phyloP scores from a whole-genome alignment of 2,329 filamentous ascomycete species.

The Fusarium buxicola region DNA sequence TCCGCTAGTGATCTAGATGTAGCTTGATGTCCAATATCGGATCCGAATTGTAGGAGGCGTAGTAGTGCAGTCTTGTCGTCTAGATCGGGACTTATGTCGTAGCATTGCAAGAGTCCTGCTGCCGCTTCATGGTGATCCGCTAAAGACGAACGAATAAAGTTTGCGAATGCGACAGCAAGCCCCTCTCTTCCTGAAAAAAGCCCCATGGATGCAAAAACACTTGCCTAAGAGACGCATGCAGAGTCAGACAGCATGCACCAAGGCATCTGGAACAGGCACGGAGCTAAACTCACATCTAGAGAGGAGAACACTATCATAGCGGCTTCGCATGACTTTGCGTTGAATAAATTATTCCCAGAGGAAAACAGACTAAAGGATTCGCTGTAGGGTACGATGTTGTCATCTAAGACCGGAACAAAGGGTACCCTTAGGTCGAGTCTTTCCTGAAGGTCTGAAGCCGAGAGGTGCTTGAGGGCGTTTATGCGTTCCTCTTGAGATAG shows the following conservation, averaged over 20 bases:
- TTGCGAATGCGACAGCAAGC: slow-evolving; percentile 6
- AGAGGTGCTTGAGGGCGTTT: neutral
- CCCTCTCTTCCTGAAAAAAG: neutral
- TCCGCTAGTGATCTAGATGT: slow-evolving; percentile 4
- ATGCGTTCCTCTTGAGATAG: neutral
- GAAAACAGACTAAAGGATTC: neutral
- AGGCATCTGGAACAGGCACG: too few relatives aligned
- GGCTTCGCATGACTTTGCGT: neutral
- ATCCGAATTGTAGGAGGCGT: slow-evolving; percentile 7
- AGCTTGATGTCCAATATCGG: slow-evolving; percentile 5
- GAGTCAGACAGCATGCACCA: neutral
- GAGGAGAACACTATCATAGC: slow-evolving; percentile 6
- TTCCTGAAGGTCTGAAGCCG: neutral
- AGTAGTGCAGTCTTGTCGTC: slow-evolving; percentile 6
- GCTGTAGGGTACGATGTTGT: neutral
- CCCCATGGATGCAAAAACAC: slow-evolving; percentile 9
- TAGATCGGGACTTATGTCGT: neutral
- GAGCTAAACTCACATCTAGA: slow-evolving; percentile 5
- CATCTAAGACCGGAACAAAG: neutral
- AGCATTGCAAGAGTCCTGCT: neutral
- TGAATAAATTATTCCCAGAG: neutral
- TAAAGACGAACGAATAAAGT: neutral
- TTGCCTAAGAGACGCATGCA: neutral
- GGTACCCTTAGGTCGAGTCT: neutral
- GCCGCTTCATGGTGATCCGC: neutral